phyloP scores from a whole-genome alignment of 2,329 filamentous ascomycete species.

The Leptoxyphium fumago region DNA sequence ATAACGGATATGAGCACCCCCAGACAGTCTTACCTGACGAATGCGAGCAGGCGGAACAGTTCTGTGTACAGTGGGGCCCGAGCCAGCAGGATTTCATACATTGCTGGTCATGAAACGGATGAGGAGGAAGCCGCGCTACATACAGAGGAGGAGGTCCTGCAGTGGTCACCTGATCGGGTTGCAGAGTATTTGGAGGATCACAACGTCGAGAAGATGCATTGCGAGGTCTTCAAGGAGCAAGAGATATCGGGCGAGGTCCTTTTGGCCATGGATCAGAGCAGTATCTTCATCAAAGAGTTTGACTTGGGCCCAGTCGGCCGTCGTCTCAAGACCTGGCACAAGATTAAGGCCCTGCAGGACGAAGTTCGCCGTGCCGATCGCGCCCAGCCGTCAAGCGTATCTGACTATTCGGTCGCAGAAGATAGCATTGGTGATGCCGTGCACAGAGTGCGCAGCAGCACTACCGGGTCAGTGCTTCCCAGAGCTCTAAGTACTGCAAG shows the following conservation, averaged over 20 bases:
- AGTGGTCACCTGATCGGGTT: conserved; percentile 69
- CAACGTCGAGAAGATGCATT: conserved; percentile 79
- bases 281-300: conserved; percentile 89
- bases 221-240: conserved; percentile 86
- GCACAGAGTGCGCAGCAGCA: conserved; percentile 32
- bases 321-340: conserved; percentile 88
- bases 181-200: conserved; percentile 76
- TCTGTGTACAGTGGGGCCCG: conserved; percentile 79
- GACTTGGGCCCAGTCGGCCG: conserved; percentile 83
- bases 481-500: conserved; percentile 6
- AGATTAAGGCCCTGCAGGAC: conserved; percentile 81
- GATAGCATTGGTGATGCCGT: conserved; percentile 22
- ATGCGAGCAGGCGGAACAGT: conserved; percentile 23
- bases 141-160: conserved; percentile 56
- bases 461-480: conserved; percentile 5
- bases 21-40: conserved; percentile 33
- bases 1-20: conserved; percentile 70
- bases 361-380: conserved; percentile 51
- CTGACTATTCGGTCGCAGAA: conserved; percentile 26
- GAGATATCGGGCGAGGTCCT: conserved; percentile 92
- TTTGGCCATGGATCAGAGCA: conserved; percentile 87
- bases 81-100: conserved; percentile 70
- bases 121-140: conserved; percentile 70
- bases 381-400: conserved; percentile 21
- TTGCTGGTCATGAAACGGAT: conserved; percentile 87